phyloP scores from a whole-genome alignment of 1,284 basidiomycete species.

The Puccinia hordei region DNA sequence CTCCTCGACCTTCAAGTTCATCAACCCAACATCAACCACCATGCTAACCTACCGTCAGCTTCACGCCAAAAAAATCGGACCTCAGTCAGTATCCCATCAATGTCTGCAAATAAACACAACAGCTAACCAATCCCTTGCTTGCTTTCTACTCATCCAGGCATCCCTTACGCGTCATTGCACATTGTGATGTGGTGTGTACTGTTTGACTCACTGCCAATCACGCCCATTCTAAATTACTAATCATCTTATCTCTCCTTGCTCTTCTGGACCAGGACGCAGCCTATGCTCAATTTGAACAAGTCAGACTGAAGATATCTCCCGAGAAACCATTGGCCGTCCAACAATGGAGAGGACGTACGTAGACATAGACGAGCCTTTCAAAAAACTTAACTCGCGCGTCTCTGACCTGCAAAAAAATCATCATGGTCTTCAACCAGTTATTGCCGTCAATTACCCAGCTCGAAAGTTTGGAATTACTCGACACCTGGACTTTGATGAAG shows the following conservation, averaged over 20 bases:
- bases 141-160: slow-evolving; percentile 54
- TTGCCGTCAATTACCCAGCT: slow-evolving; percentile 95
- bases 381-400: not conserved
- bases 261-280: slow-evolving; percentile 50
- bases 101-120: not conserved
- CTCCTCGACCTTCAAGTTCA: too few species aligned
- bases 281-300: slow-evolving; percentile 49
- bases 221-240: not conserved
- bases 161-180: slow-evolving; percentile 68
- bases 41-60: slow-evolving; percentile 36
- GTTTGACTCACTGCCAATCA: too few species aligned
- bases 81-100: slow-evolving; percentile 1
- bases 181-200: slow-evolving; percentile 72
- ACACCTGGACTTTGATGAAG: slow-evolving; percentile 50
- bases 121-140: not conserved
- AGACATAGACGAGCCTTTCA: not conserved
- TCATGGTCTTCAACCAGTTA: slow-evolving; percentile 59
- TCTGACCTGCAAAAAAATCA: slow-evolving; percentile 6
- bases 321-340: slow-evolving; percentile 81
- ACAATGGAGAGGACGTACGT: slow-evolving; percentile 75
- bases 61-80: slow-evolving; percentile 4
- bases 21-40: too few species aligned
- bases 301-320: slow-evolving; percentile 47
- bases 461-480: slow-evolving; percentile 84
- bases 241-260: too few species aligned